Conservation (phyloP, 2,329 filamentous ascomycete genomes). For the Penicillium sp. region DNA sequence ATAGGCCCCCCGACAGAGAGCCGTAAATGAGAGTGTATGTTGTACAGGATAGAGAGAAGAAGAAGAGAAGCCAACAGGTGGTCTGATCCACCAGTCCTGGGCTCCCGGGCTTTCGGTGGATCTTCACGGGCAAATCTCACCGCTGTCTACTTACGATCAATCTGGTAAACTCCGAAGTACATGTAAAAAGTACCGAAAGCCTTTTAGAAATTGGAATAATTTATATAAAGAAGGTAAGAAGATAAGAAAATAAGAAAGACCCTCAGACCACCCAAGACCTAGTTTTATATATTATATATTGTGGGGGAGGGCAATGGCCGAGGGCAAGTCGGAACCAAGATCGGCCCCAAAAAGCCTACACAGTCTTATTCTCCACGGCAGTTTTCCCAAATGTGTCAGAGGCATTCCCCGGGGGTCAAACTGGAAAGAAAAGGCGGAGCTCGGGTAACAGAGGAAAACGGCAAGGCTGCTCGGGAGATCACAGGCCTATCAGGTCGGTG, state of each 20-base stretch:
- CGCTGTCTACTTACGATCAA: not conserved
- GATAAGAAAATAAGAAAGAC: not conserved
- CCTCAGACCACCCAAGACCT: not conserved
- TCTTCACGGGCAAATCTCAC: conserved; percentile 4
- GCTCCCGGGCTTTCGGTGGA: not conserved
- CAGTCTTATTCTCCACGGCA: not conserved
- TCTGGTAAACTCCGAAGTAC: not conserved
- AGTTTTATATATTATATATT: not conserved
- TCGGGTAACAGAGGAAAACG: conserved; percentile 1
- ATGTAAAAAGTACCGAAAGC: not conserved
- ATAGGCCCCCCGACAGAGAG: not conserved
- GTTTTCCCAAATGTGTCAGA: not conserved
- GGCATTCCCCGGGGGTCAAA: not conserved
- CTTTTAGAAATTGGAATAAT: not conserved
- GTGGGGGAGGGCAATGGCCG: not conserved
- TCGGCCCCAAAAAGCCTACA: not conserved
- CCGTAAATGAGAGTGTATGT: not conserved
- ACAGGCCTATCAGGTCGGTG: not conserved
- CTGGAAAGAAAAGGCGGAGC: not conserved
- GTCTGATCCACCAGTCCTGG: conserved; percentile 5
- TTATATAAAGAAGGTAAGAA: not conserved
- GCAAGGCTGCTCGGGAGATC: conserved; percentile 3
- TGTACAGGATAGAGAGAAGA: conserved; percentile 1
- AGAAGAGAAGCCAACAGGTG: conserved; percentile 7
- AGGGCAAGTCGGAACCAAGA: not conserved